phyloP scores from a whole-genome alignment of 73 alveolate species.

The Uronychia binucleata region DNA sequence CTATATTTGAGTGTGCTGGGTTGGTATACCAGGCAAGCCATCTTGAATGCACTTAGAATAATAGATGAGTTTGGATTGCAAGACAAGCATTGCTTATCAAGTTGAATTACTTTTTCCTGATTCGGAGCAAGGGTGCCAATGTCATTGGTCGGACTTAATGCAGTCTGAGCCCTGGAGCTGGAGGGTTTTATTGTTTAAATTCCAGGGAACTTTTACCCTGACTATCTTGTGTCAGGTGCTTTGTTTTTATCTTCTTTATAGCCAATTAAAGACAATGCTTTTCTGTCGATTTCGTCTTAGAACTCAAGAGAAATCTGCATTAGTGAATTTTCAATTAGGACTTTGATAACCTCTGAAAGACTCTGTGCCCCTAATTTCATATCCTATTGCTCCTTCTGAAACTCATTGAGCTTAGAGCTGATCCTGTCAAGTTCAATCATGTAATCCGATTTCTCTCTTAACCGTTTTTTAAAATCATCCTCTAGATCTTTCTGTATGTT shows the following conservation, averaged over 20 bases:
- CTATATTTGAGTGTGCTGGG: slow-evolving; percentile 29
- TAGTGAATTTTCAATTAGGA: slow-evolving; percentile 11
- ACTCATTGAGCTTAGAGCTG: not conserved
- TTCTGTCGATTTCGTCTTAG: slow-evolving; percentile 58
- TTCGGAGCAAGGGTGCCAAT: not conserved
- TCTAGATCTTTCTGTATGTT: slow-evolving; percentile 53
- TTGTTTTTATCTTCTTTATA: slow-evolving; percentile 5
- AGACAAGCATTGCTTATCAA: slow-evolving; percentile 51
- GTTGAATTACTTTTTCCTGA: slow-evolving; percentile 3
- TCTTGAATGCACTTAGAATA: slow-evolving; percentile 49
- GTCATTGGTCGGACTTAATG: not conserved
- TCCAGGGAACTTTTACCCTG: not conserved
- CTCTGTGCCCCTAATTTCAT: not conserved
- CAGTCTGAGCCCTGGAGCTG: not conserved
- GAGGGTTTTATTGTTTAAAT: not conserved
- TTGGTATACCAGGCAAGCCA: slow-evolving; percentile 52
- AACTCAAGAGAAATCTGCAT: slow-evolving; percentile 6
- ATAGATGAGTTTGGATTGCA: slow-evolving; percentile 44
- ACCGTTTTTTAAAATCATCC: slow-evolving; percentile 48
- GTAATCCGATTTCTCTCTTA: slow-evolving; percentile 45
- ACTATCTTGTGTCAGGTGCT: not conserved
- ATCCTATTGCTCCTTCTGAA: not conserved
- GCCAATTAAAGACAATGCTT: slow-evolving; percentile 42
- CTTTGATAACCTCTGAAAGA: slow-evolving; percentile 23
- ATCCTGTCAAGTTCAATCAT: not conserved